These are phyloP conservation scores for Trypanosoma vivax DNA, from an alignment of 208 protist genomes.

Conservation along the genomic window DNA sequence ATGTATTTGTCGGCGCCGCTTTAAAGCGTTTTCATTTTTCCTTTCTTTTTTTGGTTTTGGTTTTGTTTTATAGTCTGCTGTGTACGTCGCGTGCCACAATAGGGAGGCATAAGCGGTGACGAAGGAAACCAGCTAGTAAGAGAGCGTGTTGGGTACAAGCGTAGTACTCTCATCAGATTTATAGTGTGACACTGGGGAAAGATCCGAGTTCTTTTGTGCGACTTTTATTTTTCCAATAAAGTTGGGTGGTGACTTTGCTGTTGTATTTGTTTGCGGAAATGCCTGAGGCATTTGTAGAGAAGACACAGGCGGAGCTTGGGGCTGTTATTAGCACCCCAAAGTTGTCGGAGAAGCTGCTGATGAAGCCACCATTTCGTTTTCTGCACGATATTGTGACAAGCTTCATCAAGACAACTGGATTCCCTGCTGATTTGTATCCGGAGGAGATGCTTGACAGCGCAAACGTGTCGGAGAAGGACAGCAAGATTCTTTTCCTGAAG, in stretches of 20 bases:
- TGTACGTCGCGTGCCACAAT: too few relatives aligned
- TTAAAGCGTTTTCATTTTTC: too few relatives aligned
- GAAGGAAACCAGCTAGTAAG: too few relatives aligned
- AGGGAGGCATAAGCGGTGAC: too few relatives aligned
- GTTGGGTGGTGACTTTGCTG: neutral
- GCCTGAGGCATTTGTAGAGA: slow-evolving; percentile 47
- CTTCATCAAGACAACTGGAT: slow-evolving; percentile 57
- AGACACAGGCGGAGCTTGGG: slow-evolving; percentile 74
- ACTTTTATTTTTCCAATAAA: neutral
- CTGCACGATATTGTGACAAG: slow-evolving; percentile 81
- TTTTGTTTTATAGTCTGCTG: too few relatives aligned
- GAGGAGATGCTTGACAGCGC: slow-evolving; percentile 62
- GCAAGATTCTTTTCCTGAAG: slow-evolving; percentile 73
- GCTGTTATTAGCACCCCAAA: slow-evolving; percentile 71
- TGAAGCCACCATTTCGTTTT: slow-evolving; percentile 85
- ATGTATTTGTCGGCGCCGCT: too few relatives aligned
- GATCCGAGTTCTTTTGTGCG: too few relatives aligned
- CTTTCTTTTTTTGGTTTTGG: too few relatives aligned
- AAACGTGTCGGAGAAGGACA: slow-evolving; percentile 79
- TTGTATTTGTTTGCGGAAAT: neutral
- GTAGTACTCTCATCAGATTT: too few relatives aligned
- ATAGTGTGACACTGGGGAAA: too few relatives aligned
- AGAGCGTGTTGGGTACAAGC: too few relatives aligned
- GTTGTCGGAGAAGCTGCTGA: slow-evolving; percentile 86
- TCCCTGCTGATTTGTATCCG: slow-evolving; percentile 59